Evolutionary conservation across 2,329 filamentous ascomycete species (phyloP), one percentile per base, ranked within the genome.

Genomic region (Beauveria medogensis): DNA sequence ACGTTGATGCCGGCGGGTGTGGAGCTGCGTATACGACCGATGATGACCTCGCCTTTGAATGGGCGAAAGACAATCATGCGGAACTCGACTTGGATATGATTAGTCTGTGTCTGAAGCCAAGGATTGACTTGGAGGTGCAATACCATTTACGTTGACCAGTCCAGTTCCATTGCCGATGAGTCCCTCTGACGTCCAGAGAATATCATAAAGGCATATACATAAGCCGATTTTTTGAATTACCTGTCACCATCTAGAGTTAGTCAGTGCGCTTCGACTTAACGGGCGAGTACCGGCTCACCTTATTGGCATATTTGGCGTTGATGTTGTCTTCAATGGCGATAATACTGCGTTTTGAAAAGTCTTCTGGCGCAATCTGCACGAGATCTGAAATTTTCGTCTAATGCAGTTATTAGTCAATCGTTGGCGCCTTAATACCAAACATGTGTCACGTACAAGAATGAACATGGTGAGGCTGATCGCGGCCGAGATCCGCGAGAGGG

Each of bases 301-400:
- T 94, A 77, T 99, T 97, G 63, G 93, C 87, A 74, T 97, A 99
- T 76, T 99, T 99, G 65, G 87, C 82, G 73, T 99, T 97, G 77
- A 99, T 94, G 69, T 94, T 94, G 77, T 99, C 92, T 75, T 97
- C 92, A 65, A 99, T 91, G 1, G 92, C 91, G 64, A 92, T 83
- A 37, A 85, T 83, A 70, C 90, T 95, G 63, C 85, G 81, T 74
- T 94, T 94, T 63, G 86, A 83, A 71, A 97, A 96, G 71, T 97
- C 90, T 69, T 91, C 84, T 1, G 94, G 94, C 37, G 85, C 82
- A 76, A 99, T 95, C 75, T 96, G 91, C 67, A 99, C 91, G 67
- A 99, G 82, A 78, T 99, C 94, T 67, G 92, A 88, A 68, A 99
- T 87, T 67, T 94, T 96, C 48, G 92, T 94, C 94, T 96, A 64